Conservation (phyloP, 345 rosid genomes). For the Hibiscus tridactylites region DNA sequence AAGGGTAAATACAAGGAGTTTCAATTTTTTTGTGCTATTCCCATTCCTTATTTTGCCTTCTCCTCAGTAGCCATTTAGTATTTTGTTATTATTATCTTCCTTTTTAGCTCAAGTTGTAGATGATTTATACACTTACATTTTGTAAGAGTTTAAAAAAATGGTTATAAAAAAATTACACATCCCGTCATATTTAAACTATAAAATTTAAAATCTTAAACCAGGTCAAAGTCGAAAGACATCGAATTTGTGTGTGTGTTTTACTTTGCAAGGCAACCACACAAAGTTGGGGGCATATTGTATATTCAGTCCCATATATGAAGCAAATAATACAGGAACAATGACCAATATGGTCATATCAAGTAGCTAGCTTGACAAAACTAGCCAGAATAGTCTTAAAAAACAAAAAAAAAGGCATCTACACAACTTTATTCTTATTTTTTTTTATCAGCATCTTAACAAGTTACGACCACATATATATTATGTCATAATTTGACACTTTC, state of each 20-base stretch:
- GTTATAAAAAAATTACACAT: too few species aligned
- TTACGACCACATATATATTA: constrained; percentile 13
- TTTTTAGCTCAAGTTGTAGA: too few species aligned
- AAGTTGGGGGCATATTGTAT: neutral
- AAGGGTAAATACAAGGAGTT: neutral
- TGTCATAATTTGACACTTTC: constrained; percentile 25
- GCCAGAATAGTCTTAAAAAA: constrained; percentile 8
- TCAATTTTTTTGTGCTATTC: neutral
- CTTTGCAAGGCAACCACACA: neutral
- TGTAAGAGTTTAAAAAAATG: too few species aligned
- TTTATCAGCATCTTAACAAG: constrained; percentile 11
- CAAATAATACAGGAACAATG: constrained; percentile 9
- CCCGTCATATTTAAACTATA: too few species aligned
- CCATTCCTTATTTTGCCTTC: neutral
- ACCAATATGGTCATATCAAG: constrained; percentile 11
- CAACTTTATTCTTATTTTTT: constrained; percentile 22
- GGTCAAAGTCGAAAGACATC: too few species aligned
- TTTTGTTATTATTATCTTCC: too few species aligned
- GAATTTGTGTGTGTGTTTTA: too few species aligned
- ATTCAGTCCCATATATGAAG: neutral
- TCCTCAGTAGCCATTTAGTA: too few species aligned
- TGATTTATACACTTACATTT: too few species aligned
- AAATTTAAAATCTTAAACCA: too few species aligned
- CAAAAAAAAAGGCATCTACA: constrained; percentile 17
- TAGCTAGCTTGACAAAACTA: constrained; percentile 25